Evolutionary conservation across 2,329 filamentous ascomycete genomes (phyloP), one percentile per base, ranked within the genome.

Genomic region (Xylaria sp.): DNA sequence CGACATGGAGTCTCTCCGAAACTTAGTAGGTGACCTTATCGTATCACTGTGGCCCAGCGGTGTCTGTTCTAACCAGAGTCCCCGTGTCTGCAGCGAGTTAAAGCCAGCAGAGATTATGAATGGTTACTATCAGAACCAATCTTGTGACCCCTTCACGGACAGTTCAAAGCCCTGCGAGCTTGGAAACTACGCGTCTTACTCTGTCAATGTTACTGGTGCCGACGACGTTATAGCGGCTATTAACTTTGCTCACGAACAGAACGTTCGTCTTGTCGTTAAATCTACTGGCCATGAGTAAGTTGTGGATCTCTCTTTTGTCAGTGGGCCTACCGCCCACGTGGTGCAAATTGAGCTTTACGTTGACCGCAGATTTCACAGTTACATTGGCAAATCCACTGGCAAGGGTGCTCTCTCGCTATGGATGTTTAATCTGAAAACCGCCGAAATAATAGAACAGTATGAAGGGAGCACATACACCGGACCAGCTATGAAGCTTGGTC

Each of bases 401-500:
- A 52, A 65, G n/a, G 63, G 65, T 23, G 65, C 58, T 13, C 41
- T 66, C 1, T 48, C 51, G 15, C 51, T 81, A 46, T 81, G 80
- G 77, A 81, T 79, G 12, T 79, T 79, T 69, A 74, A 78, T 44
- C 71, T 81, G 51, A 79, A 81, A 63, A 65, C 71, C 20, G 73
- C 79, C 23, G 63, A 74, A 39, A 77, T 78, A 28, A 65, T 75
- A 55, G 63, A 71, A 7, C 72, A 72, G 15, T 82, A 84, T 75
- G 73, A 69, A 3, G 63, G 70, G 25, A 34, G 64, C 2, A 54
- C 65, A 4, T 83, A 82, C 65, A 76, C 75, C 0, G 86, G 86
- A 0, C 78, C 83, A 2, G 87, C 86, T 0, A 82, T 89, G 70
- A 88, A 86, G 75, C 78, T 88, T 23, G 87, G 86, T 1, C 81